Base-by-base conservation (phyloP, 2,329 filamentous ascomycete genomes). In the Epichloe baconii region DNA sequence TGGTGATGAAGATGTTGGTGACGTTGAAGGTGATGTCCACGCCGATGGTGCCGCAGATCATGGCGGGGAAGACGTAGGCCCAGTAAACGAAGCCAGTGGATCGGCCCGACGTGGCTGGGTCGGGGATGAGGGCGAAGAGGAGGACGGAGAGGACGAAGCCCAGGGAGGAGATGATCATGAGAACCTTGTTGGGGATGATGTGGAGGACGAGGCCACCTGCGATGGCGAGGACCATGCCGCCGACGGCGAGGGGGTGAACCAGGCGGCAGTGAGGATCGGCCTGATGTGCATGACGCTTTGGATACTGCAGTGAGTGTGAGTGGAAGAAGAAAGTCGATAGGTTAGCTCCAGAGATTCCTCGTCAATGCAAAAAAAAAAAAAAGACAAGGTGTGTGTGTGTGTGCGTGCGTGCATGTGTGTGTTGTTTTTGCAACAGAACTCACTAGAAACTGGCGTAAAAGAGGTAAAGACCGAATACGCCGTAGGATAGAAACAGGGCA, bases 21-120 rank as follows among this genome's bases (percentile, higher is more conserved):
- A 89, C 77, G 60, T 84, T 88, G 67, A 83, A 89, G 6, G 80
- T 80, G 50, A 89, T 80, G 60, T 91, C 86, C 53, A 89, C 80
- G 17, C 83, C 85, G 36, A 89, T 71, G 0, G 86, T 90, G 12
- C 75, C 76, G 55, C 80, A 79, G 3, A 84, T 63, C 81, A 85
- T 85, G 50, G 79, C 70, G 0, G 85, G 83, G 60, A 90, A 88
- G 21, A 87, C 73, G 59, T 78, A 89, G 0, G 82, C 77, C 86
- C 86, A 91, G 71, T 85, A 85, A 35, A 65, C 55, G 51, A 60
- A 63, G 44, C 49, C 53, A 14, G 57, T 61, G 10, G 62, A 63
- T 21, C 57, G 57, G 42, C 40, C 42, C 46, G 51, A 40, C 2
- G 52, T 49, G 4, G 53, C 74, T 52, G 79, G 72, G 1, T 68